Evolutionary conservation across 345 rosid genomes (phyloP), one percentile per base, ranked within the genome.

Genomic region (Anacardium occidentale): DNA sequence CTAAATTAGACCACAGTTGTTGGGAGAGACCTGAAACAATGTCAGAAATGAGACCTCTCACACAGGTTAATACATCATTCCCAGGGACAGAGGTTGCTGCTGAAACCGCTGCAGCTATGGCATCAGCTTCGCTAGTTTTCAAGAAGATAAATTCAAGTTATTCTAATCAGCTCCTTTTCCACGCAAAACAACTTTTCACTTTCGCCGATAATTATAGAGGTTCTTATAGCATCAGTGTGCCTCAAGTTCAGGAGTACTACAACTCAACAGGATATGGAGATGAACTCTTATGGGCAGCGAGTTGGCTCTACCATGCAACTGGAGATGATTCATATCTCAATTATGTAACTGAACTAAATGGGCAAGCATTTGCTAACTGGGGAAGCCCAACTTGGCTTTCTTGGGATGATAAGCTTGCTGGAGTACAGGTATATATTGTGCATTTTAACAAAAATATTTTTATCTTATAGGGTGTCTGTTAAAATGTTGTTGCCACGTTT

Each of bases 61-160:
- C 78, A n/a, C 90, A 89, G 66, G 82, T 90, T 57, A 90, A 92
- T 66, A 58, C 78, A 22, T 53, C 93, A 18, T 79, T 59, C 63
- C 96, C 93, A 4, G 97, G 98, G 62, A 77, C 92, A 20, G 98
- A 92, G 18, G 97, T 92, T 62, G 97, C 92, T 0, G 95, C 98
- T 1, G 97, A 94, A 78, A 89, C 97, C 24, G 93, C 98, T 0
- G 96, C 97, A 37, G 98, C 97, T 1, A 79, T 94, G 97, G 98
- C 95, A 21, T 81, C 98, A 0, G 91, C 97, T 7, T 91, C 97
- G 32, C 64, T 94, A 32, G 95, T 94, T 48, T 92, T 94, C 65
- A 86, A 82, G 82, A 78, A 79, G 22, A 75, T 63, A 10, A 76
- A 89, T 64, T 71, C 83, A 9, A 52, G 54, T 25, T 89, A 89